These are phyloP conservation scores for Thielaviopsis ethacetica DNA, from an alignment of 2,329 filamentous ascomycete genomes.

Conservation along the genomic window DNA sequence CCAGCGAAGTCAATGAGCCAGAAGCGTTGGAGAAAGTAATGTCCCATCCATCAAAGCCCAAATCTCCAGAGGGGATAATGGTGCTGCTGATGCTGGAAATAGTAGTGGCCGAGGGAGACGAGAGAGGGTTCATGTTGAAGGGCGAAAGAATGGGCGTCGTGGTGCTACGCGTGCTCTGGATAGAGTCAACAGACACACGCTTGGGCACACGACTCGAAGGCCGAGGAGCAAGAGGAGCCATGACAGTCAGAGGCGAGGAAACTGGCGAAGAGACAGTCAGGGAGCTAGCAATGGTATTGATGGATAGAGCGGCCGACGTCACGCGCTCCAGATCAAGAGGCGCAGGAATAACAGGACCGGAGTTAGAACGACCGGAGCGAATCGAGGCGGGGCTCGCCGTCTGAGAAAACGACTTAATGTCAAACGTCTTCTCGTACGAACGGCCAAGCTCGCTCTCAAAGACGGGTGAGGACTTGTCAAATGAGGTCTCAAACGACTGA, in stretches of 20 bases:
- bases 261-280: slow-evolving; percentile 8
- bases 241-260: slow-evolving; percentile 4
- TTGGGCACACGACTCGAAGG: slow-evolving; percentile 9
- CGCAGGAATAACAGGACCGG: background rate
- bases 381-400: slow-evolving; percentile 4
- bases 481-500: background rate
- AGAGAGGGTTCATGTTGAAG: background rate
- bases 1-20: slow-evolving; percentile 3
- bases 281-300: slow-evolving; percentile 4
- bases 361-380: background rate
- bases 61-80: slow-evolving; percentile 3
- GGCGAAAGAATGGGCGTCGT: background rate
- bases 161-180: slow-evolving; percentile 4
- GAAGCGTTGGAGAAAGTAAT: background rate
- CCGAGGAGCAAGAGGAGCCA: slow-evolving; percentile 9
- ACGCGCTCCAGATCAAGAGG: slow-evolving; percentile 7
- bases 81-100: slow-evolving; percentile 1
- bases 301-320: slow-evolving; percentile 9
- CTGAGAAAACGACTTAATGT: slow-evolving; percentile 3
- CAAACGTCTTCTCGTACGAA: background rate
- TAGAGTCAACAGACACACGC: slow-evolving; percentile 10
- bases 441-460: background rate
- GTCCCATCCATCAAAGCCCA: slow-evolving; percentile 7
- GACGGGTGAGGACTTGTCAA: slow-evolving; percentile 1
- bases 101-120: background rate